Evolutionary conservation across 768 basidiomycete genomes (phyloP).

Genomic region (Agaricus bisporus): DNA sequence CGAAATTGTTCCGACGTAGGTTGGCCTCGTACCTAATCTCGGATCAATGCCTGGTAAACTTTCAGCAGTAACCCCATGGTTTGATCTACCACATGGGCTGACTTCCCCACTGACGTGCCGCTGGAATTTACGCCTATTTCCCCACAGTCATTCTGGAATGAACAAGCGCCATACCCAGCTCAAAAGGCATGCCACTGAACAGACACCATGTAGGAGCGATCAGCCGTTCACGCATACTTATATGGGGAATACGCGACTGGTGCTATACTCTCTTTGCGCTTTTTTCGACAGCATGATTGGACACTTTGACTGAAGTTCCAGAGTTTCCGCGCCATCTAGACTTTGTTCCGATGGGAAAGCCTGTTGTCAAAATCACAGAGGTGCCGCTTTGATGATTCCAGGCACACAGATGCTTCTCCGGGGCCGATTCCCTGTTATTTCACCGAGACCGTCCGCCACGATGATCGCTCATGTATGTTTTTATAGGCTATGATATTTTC

Average conservation of each 20-base stretch:
- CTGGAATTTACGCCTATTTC: not conserved
- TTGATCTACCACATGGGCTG: not conserved
- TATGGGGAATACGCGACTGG: too few relatives aligned
- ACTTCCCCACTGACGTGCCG: too few relatives aligned
- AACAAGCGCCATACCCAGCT: not conserved
- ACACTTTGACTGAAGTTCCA: too few relatives aligned
- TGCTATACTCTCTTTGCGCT: too few relatives aligned
- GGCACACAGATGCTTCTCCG: not conserved
- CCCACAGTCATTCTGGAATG: not conserved
- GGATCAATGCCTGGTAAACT: slow-evolving; percentile 7
- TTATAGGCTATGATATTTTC: too few relatives aligned
- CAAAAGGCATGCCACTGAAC: too few relatives aligned
- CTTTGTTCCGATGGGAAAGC: not conserved
- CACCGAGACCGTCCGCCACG: not conserved
- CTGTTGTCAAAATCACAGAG: not conserved
- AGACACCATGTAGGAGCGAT: too few relatives aligned
- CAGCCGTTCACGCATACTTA: too few relatives aligned
- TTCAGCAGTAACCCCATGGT: not conserved
- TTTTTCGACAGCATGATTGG: too few relatives aligned
- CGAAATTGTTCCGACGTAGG: slow-evolving; percentile 2
- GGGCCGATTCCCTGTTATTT: not conserved
- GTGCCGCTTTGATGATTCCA: not conserved
- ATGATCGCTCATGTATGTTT: too few relatives aligned
- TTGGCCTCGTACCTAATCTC: not conserved
- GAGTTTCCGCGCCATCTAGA: too few relatives aligned